Percentiles rank a stretch among this genome's conserved stretches.
phyloP scores from a whole-genome alignment of 257 asterid species.

The Ballota nigra region DNA sequence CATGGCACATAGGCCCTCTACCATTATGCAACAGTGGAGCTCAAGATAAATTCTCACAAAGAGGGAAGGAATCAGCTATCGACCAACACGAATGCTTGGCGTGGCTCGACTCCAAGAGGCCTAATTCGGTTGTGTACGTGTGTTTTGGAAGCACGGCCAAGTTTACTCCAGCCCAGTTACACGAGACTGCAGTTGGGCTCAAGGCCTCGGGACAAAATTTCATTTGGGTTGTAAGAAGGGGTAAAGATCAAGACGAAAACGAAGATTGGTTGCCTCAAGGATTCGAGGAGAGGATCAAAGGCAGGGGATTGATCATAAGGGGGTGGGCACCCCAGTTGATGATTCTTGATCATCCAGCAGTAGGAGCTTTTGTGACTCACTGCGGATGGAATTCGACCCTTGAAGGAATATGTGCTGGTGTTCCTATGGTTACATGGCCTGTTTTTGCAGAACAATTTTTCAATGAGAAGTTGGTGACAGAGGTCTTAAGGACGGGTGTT shows the following conservation, averaged over 20 bases:
- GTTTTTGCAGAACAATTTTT: conserved; percentile 40
- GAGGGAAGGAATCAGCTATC: conserved; percentile 21
- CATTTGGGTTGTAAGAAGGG: conserved; percentile 34
- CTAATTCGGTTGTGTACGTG: conserved; percentile 35
- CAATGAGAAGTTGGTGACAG: conserved; percentile 40
- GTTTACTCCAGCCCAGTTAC: conserved; percentile 27
- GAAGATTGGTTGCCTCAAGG: conserved; percentile 36
- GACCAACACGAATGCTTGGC: conserved; percentile 27
- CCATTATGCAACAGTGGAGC: conserved; percentile 18
- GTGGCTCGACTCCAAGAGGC: conserved; percentile 41
- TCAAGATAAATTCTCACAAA: conserved; percentile 12
- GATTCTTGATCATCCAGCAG: conserved; percentile 33
- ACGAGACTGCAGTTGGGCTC: conserved; percentile 37
- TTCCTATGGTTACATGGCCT: conserved; percentile 59
- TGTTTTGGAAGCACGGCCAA: conserved; percentile 36
- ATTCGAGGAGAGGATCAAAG: conserved; percentile 23
- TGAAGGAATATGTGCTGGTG: conserved; percentile 36
- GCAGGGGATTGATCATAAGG: conserved; percentile 28
- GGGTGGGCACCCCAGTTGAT: conserved; percentile 51
- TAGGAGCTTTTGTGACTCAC: conserved; percentile 41
- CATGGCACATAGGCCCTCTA: conserved; percentile 52
- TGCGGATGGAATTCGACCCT: conserved; percentile 52
- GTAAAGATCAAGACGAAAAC: not conserved
- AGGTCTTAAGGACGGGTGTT: conserved; percentile 35
- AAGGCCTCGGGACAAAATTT: conserved; percentile 35